Conservation (phyloP, 2,329 filamentous ascomycete species). For the Geoglossum cookeanum region DNA sequence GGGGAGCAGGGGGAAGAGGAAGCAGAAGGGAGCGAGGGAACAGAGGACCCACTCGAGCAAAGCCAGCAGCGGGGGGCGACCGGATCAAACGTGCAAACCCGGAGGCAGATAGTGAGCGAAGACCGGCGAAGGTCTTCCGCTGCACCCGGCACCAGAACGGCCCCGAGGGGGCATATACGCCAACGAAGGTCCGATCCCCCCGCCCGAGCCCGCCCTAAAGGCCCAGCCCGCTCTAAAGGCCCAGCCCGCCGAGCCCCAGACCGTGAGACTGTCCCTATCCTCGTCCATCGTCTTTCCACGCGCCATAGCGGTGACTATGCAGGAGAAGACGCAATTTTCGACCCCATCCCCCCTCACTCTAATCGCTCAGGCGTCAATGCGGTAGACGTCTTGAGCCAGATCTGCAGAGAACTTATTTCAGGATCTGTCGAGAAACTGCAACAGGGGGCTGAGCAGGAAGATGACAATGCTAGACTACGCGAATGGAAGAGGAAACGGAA, state of each 20-base stretch:
- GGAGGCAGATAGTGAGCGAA: background rate
- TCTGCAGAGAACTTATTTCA: slow-evolving; percentile 41
- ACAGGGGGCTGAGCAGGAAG: slow-evolving; percentile 11
- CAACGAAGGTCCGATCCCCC: background rate
- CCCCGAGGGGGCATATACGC: background rate
- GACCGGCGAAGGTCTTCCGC: background rate
- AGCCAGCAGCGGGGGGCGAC: background rate
- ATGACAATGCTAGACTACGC: slow-evolving; percentile 25
- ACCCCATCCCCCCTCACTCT: background rate
- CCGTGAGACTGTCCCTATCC: background rate
- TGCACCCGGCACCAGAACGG: background rate
- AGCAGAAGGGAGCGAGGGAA: background rate
- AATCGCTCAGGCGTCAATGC: slow-evolving; percentile 32
- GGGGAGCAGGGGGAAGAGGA: background rate
- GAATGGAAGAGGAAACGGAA: slow-evolving; percentile 31
- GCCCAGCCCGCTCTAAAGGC: background rate
- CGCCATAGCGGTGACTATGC: background rate
- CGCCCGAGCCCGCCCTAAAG: background rate
- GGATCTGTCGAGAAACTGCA: slow-evolving; percentile 15
- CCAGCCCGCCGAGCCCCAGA: background rate
- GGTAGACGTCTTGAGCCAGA: slow-evolving; percentile 40
- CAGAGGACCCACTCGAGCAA: background rate
- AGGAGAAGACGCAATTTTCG: background rate
- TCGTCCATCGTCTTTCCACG: background rate
- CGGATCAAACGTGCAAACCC: background rate